Evolutionary conservation across 176 grass and related monocot genomes (phyloP), one percentile per base, ranked within the genome.

Genomic region (Ananas comosus): DNA sequence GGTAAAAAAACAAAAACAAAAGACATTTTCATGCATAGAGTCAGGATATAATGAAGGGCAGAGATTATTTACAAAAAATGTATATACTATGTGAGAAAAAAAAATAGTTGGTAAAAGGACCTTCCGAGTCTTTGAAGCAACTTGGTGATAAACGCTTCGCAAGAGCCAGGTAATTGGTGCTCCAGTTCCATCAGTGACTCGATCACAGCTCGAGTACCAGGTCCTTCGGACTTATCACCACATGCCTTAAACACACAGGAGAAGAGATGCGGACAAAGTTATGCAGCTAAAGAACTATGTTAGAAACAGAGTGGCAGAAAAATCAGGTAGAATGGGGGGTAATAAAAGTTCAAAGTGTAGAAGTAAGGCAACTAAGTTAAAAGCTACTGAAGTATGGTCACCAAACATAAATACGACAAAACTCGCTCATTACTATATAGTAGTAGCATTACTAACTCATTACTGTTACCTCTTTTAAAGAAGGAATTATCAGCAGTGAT

Each of bases 141-240:
- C 75, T 86, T 91, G 42, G 68, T 71, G 57, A 91, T 61, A 23
- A 99, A 50, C 51, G 85, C 74, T 78, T 91, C 95, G 9, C 82
- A 99, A 48, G 90, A 94, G 72, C 95, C 95, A 71, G 95, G 90
- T 33, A 88, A 48, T 47, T 91, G 82, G 51, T 94, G 77, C 69
- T 99, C 95, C 59, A 99, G 61, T 73, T 91, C 85, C 87, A 84
- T 91, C 84, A 99, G 66, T 21, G 95, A 99, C 68, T 88, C 73
- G 14, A 84, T 63, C 64, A 94, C 81, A 80, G 82, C 63, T 74
- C 75, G 74, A 75, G 83, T 72, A 52, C 63, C 53, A 14, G 78
- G 79, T 12, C 56, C 69, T 50, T 88, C 82, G 77, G 86, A 93
- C 79, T 88, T 88, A 72, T 82, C 82, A 10, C 84, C 87, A 74